Percentiles rank a stretch among this genome's conserved stretches.
These are phyloP conservation scores for Mortierella sp. DNA, from an alignment of 371 early-diverging fungal species.

Conservation along the genomic window DNA sequence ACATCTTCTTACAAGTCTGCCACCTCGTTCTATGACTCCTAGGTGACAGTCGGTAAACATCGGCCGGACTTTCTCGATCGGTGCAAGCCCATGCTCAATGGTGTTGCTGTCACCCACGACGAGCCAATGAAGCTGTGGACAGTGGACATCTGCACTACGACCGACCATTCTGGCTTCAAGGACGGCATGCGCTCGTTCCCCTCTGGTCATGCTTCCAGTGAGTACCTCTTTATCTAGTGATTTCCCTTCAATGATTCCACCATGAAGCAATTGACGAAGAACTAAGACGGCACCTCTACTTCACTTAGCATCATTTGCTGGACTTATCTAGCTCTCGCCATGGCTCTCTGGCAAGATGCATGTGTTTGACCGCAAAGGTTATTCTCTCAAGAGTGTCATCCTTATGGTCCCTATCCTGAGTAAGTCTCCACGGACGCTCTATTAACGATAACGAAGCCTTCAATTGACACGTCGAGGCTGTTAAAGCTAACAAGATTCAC, in stretches of 20 bases:
- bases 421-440: conserved; percentile 46
- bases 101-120: conserved; percentile 58
- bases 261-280: neutral
- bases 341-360: conserved; percentile 78
- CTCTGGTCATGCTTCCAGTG: conserved; percentile 91
- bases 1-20: conserved; percentile 6
- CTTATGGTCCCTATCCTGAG: conserved; percentile 65
- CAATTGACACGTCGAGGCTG: conserved; percentile 64
- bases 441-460: too few species aligned
- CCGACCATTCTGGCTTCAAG: conserved; percentile 62
- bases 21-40: neutral
- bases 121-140: conserved; percentile 68
- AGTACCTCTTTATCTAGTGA: conserved; percentile 3
- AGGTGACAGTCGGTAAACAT: conserved; percentile 70
- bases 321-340: conserved; percentile 71
- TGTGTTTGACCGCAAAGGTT: conserved; percentile 75
- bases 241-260: neutral
- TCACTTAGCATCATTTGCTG: conserved; percentile 73
- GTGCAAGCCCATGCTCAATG: conserved; percentile 73
- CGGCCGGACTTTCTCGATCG: conserved; percentile 92
- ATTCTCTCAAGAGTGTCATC: conserved; percentile 74
- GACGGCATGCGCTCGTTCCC: conserved; percentile 93
- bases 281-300: neutral
- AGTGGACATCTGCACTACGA: conserved; percentile 69
- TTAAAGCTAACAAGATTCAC: neutral